Evolutionary conservation across 1,139 yeast genomes (phyloP).

Genomic region (Pichia terricola): DNA sequence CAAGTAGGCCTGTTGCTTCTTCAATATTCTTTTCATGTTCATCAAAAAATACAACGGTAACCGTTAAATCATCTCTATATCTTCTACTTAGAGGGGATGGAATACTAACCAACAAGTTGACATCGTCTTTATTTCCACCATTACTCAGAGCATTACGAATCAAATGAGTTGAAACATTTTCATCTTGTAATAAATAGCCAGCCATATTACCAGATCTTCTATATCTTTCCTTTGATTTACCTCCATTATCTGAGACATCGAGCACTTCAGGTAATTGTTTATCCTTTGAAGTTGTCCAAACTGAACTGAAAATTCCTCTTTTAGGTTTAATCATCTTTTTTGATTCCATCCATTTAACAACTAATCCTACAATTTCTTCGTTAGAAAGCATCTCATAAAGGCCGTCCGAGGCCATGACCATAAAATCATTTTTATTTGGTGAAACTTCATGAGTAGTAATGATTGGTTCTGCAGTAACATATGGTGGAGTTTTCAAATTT

Average conservation of each 20-base stretch:
- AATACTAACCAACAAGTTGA: constrained; percentile 78
- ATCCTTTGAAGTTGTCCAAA: constrained; percentile 37
- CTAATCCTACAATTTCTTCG: constrained; percentile 87
- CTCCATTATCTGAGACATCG: constrained; percentile 49
- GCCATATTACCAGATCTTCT: constrained; percentile 33
- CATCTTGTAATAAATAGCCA: constrained; percentile 60
- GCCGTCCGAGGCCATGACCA: constrained; percentile 94
- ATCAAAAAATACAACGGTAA: constrained; percentile 80
- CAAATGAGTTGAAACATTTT: constrained; percentile 84
- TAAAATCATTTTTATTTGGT: constrained; percentile 67
- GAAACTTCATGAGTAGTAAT: constrained; percentile 71
- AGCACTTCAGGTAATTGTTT: constrained; percentile 53
- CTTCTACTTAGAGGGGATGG: constrained; percentile 91
- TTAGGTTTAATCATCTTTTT: constrained; percentile 56
- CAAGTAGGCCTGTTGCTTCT: constrained; percentile 40
- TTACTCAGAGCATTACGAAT: constrained; percentile 86
- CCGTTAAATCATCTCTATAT: constrained; percentile 92
- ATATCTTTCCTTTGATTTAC: constrained; percentile 50
- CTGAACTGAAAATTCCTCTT: constrained; percentile 19
- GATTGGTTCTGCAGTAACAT: constrained; percentile 95
- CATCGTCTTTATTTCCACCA: constrained; percentile 82
- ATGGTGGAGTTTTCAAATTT: constrained; percentile 82
- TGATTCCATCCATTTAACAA: constrained; percentile 87
- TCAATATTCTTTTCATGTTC: constrained; percentile 41
- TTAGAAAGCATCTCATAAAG: constrained; percentile 84